Evolutionary conservation across 441 rosid species (phyloP).

Genomic region (Adansonia rubrostipa): DNA sequence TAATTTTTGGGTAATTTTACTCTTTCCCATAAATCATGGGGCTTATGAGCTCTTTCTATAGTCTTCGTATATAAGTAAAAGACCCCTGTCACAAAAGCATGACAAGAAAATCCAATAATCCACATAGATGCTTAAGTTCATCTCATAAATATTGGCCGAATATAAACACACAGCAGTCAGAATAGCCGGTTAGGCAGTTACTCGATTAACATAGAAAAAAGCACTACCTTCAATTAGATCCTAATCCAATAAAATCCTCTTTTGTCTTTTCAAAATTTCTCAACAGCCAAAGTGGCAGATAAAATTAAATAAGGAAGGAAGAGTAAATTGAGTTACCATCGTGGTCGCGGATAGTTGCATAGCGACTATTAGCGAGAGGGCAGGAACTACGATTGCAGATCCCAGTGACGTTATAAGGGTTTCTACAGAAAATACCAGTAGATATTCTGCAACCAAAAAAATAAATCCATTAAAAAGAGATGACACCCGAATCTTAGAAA

Average conservation of each 20-base stretch:
- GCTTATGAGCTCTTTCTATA: conserved; percentile 92
- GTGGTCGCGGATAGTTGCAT: conserved; percentile 88
- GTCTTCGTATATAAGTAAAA: conserved; percentile 88
- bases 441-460: conserved; percentile 55
- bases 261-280: neutral
- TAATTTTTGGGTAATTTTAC: conserved; percentile 79
- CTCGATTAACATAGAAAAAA: no score
- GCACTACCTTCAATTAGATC: neutral
- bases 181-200: neutral
- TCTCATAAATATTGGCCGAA: neutral
- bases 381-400: conserved; percentile 18
- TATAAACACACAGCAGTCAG: neutral
- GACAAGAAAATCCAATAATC: neutral
- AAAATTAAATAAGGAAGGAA: conserved; percentile 2
- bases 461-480: neutral
- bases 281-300: neutral
- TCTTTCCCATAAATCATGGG: conserved; percentile 88
- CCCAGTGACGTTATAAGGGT: conserved; percentile 76
- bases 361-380: conserved; percentile 93
- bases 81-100: conserved; percentile 51
- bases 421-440: conserved; percentile 87
- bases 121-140: neutral
- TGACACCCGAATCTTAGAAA: neutral
- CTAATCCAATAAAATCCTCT: neutral
- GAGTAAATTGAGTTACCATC: conserved; percentile 51